These are phyloP conservation scores for Fusarium sambucinum DNA, from an alignment of 2,329 filamentous ascomycete species.

Conservation along the genomic window DNA sequence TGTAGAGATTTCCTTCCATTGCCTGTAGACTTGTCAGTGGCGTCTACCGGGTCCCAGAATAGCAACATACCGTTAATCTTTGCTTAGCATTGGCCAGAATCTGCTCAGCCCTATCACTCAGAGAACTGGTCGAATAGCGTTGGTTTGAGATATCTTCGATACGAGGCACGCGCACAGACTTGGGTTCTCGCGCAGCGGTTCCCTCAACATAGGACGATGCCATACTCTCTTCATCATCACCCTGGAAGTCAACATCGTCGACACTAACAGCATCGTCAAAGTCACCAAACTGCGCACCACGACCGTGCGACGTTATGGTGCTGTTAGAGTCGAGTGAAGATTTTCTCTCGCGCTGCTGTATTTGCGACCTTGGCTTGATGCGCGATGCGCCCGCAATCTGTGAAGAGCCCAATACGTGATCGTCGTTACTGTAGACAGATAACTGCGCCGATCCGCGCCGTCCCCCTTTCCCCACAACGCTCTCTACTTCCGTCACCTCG, in stretches of 20 bases:
- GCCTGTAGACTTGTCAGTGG: slow-evolving; percentile 65
- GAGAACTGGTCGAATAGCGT: slow-evolving; percentile 76
- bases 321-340: slow-evolving; percentile 71
- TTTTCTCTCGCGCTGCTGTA: slow-evolving; percentile 61
- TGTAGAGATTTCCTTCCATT: slow-evolving; percentile 91
- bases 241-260: slow-evolving; percentile 74
- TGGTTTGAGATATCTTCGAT: slow-evolving; percentile 59
- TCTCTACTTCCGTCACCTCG: slow-evolving; percentile 67
- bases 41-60: not conserved
- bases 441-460: slow-evolving; percentile 55
- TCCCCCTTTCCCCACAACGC: slow-evolving; percentile 59
- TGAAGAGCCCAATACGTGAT: slow-evolving; percentile 57
- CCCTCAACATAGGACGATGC: slow-evolving; percentile 68
- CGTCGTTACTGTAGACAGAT: slow-evolving; percentile 52
- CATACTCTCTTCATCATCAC: slow-evolving; percentile 75
- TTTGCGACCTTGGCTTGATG: slow-evolving; percentile 61
- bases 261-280: slow-evolving; percentile 73
- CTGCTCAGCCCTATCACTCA: slow-evolving; percentile 86
- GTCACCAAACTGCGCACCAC: slow-evolving; percentile 65
- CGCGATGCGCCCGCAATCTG: slow-evolving; percentile 59
- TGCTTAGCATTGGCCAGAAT: slow-evolving; percentile 95
- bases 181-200: slow-evolving; percentile 48
- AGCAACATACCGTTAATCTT: slow-evolving; percentile 78
- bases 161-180: slow-evolving; percentile 21
- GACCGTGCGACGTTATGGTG: slow-evolving; percentile 67